Conservation (phyloP, 2,329 filamentous ascomycete species). For the Periconia macrospinosa region DNA sequence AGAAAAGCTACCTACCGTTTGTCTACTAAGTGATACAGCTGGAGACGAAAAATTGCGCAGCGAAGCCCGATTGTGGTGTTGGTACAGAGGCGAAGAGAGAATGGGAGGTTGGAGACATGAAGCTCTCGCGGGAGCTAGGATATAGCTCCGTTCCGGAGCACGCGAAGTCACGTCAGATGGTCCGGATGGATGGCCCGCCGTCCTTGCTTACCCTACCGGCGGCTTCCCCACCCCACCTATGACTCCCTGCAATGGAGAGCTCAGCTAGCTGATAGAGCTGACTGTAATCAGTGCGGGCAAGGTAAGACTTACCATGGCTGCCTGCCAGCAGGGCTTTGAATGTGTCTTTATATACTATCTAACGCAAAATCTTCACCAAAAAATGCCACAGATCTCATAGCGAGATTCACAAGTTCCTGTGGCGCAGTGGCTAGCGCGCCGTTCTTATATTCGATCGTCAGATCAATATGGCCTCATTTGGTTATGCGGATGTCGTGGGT, state of each 20-base stretch:
- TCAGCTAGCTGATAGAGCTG: too few species aligned
- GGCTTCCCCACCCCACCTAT: too few species aligned
- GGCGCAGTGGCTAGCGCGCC: conserved; percentile 50
- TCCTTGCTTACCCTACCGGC: too few species aligned
- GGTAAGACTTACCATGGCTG: too few species aligned
- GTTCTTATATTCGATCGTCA: conserved; percentile 45
- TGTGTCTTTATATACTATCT: background rate
- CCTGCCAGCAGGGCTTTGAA: too few species aligned
- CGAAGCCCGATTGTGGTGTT: background rate
- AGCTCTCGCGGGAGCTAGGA: background rate
- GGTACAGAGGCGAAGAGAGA: background rate
- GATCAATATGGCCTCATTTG: conserved; percentile 27
- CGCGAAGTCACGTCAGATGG: background rate
- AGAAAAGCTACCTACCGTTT: background rate
- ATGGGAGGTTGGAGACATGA: background rate
- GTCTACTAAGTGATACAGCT: background rate
- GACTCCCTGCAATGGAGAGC: too few species aligned
- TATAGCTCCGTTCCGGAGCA: background rate
- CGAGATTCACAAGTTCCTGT: conserved; percentile 20
- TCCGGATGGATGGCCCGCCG: background rate
- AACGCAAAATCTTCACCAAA: background rate
- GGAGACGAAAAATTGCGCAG: background rate
- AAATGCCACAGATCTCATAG: background rate
- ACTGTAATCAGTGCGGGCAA: too few species aligned
- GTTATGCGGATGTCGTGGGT: conserved; percentile 45